Conservation (phyloP, 768 basidiomycete genomes). For the Nidula microcarpa region DNA sequence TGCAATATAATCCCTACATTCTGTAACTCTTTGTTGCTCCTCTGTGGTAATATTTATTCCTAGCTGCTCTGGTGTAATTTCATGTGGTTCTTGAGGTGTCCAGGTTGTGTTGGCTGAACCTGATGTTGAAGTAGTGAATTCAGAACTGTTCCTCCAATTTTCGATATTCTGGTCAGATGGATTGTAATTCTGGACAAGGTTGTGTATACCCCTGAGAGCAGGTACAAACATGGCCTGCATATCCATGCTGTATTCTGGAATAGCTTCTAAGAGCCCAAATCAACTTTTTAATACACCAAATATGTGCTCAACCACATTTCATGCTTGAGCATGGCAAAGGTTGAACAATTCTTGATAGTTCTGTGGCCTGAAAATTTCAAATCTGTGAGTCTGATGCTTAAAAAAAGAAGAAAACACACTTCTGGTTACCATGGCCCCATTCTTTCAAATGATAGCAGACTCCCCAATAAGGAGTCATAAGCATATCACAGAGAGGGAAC, state of each 20-base stretch:
- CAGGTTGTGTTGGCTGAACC: background rate
- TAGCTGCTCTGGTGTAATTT: conserved; percentile 7
- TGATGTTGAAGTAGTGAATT: background rate
- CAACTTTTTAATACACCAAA: conserved; percentile 22
- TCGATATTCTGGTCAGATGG: conserved; percentile 5
- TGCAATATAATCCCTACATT: conserved; percentile 15
- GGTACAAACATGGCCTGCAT: conserved; percentile 17
- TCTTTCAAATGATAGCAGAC: conserved; percentile 30
- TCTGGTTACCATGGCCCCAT: conserved; percentile 14
- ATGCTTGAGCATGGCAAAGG: conserved; percentile 23
- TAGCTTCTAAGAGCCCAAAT: conserved; percentile 11
- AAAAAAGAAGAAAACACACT: conserved; percentile 5
- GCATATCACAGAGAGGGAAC: conserved; percentile 15
- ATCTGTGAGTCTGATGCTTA: conserved; percentile 13
- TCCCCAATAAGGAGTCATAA: conserved; percentile 26
- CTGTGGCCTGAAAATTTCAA: conserved; percentile 15
- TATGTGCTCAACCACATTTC: conserved; percentile 23
- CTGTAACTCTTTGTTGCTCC: conserved; percentile 13
- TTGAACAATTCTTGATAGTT: conserved; percentile 29
- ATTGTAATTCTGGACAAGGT: conserved; percentile 15
- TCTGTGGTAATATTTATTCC: conserved; percentile 8
- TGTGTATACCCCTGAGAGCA: conserved; percentile 18
- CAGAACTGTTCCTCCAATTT: background rate
- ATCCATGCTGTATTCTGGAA: conserved; percentile 13
- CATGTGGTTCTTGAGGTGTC: background rate